These are phyloP conservation scores for Aspergillus sp. DNA, from an alignment of 2,329 filamentous ascomycete genomes.

Conservation along the genomic window DNA sequence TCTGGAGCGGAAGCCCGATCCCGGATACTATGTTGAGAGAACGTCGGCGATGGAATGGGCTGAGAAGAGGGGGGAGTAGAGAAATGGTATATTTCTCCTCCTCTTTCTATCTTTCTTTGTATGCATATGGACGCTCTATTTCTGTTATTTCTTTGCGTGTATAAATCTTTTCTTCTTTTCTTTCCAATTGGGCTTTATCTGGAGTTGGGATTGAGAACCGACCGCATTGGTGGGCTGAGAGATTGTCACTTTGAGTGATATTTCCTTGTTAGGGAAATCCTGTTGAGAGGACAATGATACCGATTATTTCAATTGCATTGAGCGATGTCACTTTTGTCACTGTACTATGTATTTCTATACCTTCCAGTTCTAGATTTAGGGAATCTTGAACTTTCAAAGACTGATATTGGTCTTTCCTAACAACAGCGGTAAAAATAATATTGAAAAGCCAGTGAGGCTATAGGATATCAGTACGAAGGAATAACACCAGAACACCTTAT, in stretches of 20 bases:
- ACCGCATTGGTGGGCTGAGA: neutral
- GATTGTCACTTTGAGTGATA: neutral
- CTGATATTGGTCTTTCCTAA: neutral
- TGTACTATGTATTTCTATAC: slow-evolving; percentile 11
- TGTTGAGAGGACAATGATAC: neutral
- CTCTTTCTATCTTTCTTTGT: neutral
- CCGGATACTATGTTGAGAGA: slow-evolving; percentile 78
- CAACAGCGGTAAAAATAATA: slow-evolving; percentile 2
- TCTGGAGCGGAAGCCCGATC: slow-evolving; percentile 69
- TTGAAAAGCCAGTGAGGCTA: slow-evolving; percentile 1
- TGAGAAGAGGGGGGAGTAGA: slow-evolving; percentile 12
- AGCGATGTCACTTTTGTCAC: slow-evolving; percentile 17
- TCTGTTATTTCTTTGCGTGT: slow-evolving; percentile 1
- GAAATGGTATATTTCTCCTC: neutral
- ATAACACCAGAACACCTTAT: slow-evolving; percentile 14
- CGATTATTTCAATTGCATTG: slow-evolving; percentile 16
- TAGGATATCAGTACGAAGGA: neutral
- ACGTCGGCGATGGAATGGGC: slow-evolving; percentile 28
- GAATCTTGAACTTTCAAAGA: neutral
- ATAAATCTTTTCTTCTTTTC: neutral
- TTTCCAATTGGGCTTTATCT: neutral
- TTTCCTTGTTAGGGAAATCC: neutral
- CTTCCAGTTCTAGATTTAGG: neutral
- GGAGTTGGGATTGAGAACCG: slow-evolving; percentile 11
- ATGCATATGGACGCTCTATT: neutral